A percentile compares a stretch with the other conserved stretches of the same genome.
Evolutionary conservation across 768 basidiomycete genomes (phyloP).

Genomic region (Auricularia heimuer): DNA sequence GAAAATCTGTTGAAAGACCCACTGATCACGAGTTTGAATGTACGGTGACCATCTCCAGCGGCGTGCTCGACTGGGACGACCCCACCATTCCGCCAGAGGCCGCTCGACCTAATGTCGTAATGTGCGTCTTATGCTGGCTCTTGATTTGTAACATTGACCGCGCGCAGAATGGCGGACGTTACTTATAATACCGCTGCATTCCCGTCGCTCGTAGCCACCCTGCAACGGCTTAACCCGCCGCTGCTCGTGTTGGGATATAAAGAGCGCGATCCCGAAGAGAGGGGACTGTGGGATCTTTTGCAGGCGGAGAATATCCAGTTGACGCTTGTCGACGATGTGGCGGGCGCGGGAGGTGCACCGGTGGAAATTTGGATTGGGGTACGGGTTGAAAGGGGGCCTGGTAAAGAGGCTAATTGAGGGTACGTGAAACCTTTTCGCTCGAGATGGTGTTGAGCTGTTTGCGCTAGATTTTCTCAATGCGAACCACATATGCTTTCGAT

Average conservation of each 20-base stretch:
- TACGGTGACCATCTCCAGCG: neutral
- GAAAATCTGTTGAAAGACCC: slow-evolving; percentile 21
- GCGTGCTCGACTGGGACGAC: slow-evolving; percentile 69
- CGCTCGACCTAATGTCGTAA: slow-evolving; percentile 40
- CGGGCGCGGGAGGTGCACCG: slow-evolving; percentile 51
- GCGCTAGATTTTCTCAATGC: too few relatives aligned
- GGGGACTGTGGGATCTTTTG: slow-evolving; percentile 51
- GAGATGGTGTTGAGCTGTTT: too few relatives aligned
- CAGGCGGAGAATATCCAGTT: slow-evolving; percentile 25
- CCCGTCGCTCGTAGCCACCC: slow-evolving; percentile 60
- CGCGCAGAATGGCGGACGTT: slow-evolving; percentile 80
- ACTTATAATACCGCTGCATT: slow-evolving; percentile 87
- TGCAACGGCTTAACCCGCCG: slow-evolving; percentile 41
- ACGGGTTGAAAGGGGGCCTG: too few relatives aligned
- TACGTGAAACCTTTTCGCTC: too few relatives aligned
- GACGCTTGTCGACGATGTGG: slow-evolving; percentile 39
- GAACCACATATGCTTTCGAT: too few relatives aligned
- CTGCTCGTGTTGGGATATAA: slow-evolving; percentile 74
- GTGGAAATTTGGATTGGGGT: slow-evolving; percentile 64
- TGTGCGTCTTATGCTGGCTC: slow-evolving; percentile 38
- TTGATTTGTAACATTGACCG: neutral
- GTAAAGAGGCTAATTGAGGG: too few relatives aligned
- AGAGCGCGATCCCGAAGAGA: slow-evolving; percentile 68
- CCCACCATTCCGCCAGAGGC: slow-evolving; percentile 40
- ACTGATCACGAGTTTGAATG: slow-evolving; percentile 17